Evolutionary conservation across 2,329 filamentous ascomycete genomes (phyloP), one percentile per base, ranked within the genome.

Genomic region (Cephalotrichum gorgonifer): DNA sequence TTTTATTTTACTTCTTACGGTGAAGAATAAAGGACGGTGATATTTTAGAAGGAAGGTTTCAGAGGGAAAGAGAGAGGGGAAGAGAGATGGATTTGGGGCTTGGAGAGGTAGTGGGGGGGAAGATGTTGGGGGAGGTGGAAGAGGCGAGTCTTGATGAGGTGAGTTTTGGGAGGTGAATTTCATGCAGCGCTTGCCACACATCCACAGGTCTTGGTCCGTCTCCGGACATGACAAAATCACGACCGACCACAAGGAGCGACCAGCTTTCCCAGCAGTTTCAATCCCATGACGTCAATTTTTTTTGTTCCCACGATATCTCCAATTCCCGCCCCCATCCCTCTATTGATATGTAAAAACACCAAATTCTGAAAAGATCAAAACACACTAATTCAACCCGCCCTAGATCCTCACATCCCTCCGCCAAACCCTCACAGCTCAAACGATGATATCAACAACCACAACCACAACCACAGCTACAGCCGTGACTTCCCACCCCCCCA

Each of bases 131-230:
- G 3, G 77, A 82, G 57, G 64, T 81, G 46, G 75, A 79, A 56
- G 74, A 78, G 60, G 67, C 64, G 52, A 80, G 66, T 59, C 64
- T 83, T 38, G 77, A 83, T 58, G 74, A 81, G 71, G 80, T 83
- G 58, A 65, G 68, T 47, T 25, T 49, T 30, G 20, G 47, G 41
- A 20, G 9, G 39, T 48, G 43, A 51, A 28, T 39, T 47, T 42
- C 22, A 12, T n/a, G 22, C 2, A 25, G n/a, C 17, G 33, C 35
- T 22, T 11, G 6, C 17, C 3, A 39, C 12, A 39, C 11, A 20
- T 39, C 20, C n/a, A 22, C 22, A 17, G 15, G 17, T 39, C 33
- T 20, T 3, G 35, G 35, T 39, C 17, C 9, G 35, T 17, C 33
- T 15, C 33, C 4, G 17, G 15, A 38, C n/a, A n/a, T n/a, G n/a